These are phyloP conservation scores for Cryptosporidium ubiquitum DNA, from an alignment of 169 alveolate species.

Conservation along the genomic window DNA sequence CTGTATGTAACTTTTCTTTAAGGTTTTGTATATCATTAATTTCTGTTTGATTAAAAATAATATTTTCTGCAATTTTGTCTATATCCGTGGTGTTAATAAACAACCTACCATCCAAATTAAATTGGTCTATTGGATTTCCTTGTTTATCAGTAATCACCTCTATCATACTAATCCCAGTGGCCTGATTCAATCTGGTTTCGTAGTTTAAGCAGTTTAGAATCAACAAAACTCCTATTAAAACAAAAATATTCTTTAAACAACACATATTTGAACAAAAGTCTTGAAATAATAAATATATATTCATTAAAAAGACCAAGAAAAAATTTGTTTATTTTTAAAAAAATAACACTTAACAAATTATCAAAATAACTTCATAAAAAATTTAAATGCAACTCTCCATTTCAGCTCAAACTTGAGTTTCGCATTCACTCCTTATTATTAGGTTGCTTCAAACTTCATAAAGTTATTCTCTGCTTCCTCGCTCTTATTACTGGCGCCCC, in stretches of 20 bases:
- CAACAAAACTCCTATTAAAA: background rate
- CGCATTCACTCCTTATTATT: background rate
- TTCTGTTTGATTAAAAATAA: constrained; percentile 24
- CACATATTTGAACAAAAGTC: background rate
- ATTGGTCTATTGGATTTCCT: background rate
- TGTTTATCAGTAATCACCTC: constrained; percentile 17
- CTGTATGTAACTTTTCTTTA: background rate
- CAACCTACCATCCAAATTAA: background rate
- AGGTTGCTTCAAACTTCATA: background rate
- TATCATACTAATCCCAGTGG: constrained; percentile 6
- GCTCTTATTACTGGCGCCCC: constrained; percentile 2
- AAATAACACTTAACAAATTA: background rate
- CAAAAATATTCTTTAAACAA: background rate
- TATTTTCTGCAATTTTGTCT: background rate
- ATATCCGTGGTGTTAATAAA: background rate
- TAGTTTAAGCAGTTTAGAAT: background rate
- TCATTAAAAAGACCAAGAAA: background rate
- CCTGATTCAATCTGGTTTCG: background rate
- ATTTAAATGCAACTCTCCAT: background rate
- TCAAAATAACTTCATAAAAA: background rate
- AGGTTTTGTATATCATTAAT: background rate
- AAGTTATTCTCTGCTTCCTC: background rate
- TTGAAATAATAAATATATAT: background rate
- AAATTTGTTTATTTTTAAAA: too few species aligned
- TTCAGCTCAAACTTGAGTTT: background rate